Percentiles rank a stretch among this genome's conserved stretches.
These are phyloP conservation scores for Malania oleifera DNA, from an alignment of 164 flowering plant genomes.

Conservation along the genomic window DNA sequence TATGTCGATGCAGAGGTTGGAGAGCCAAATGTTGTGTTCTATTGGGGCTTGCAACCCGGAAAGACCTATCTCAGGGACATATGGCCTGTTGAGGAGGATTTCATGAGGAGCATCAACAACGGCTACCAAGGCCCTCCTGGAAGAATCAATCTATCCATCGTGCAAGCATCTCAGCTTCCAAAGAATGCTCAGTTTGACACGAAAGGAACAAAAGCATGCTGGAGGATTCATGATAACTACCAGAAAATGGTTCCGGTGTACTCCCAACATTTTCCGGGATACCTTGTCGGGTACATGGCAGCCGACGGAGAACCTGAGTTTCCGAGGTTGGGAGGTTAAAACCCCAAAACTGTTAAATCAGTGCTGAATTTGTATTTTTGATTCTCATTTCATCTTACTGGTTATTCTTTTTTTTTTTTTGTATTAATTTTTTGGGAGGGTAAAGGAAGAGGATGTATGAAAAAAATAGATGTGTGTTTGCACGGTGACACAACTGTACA, in stretches of 20 bases:
- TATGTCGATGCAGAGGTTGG: conserved; percentile 25
- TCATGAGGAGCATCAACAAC: conserved; percentile 27
- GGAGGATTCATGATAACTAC: conserved; percentile 15
- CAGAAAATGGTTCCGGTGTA: conserved; percentile 12
- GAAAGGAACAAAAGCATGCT: conserved; percentile 21
- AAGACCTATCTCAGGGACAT: conserved; percentile 18
- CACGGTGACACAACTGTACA: too few relatives aligned
- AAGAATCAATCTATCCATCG: conserved; percentile 31
- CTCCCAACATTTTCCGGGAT: conserved; percentile 20
- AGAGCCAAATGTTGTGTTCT: conserved; percentile 44
- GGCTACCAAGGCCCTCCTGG: conserved; percentile 34
- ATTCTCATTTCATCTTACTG: too few relatives aligned
- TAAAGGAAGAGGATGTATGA: too few relatives aligned
- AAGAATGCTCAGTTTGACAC: conserved; percentile 14
- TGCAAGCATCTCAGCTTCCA: conserved; percentile 30
- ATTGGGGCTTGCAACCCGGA: conserved; percentile 48
- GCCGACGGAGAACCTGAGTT: background rate
- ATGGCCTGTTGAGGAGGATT: conserved; percentile 27
- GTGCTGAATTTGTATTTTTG: conserved; percentile 22
- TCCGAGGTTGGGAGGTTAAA: background rate
- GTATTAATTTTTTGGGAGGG: too few relatives aligned
- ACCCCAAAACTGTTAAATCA: too few relatives aligned
- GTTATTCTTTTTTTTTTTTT: too few relatives aligned
- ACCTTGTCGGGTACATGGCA: conserved; percentile 18
- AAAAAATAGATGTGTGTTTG: too few relatives aligned